These are phyloP conservation scores for Paratinospora sagittata DNA, from an alignment of 164 flowering plant genomes.

Conservation along the genomic window DNA sequence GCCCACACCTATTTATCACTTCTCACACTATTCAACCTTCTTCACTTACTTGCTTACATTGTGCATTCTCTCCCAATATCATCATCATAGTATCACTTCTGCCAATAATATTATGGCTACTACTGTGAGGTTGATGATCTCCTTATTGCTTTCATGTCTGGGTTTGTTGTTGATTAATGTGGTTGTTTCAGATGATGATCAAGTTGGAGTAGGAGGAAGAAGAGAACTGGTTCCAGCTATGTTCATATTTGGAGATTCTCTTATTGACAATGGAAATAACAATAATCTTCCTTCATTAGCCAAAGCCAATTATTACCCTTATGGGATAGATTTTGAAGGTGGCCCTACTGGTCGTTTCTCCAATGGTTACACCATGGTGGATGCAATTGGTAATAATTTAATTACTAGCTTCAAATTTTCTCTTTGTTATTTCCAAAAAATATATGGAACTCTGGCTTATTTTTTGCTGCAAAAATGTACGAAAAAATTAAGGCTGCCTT, in stretches of 20 bases:
- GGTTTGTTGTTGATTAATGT: not conserved
- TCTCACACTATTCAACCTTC: not conserved
- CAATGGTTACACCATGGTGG: conserved; percentile 85
- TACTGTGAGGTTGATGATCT: not conserved
- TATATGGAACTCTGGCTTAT: no score
- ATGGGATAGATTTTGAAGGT: conserved; percentile 77
- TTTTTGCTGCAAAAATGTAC: no score
- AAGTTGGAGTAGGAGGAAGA: conserved; percentile 7
- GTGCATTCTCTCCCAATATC: not conserved
- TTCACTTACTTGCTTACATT: not conserved
- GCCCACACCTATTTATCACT: not conserved
- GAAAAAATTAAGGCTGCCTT: no score
- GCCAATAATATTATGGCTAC: not conserved
- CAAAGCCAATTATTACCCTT: conserved; percentile 83
- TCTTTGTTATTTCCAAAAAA: not conserved
- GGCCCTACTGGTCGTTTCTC: conserved; percentile 92
- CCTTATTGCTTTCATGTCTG: not conserved
- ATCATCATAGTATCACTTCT: not conserved
- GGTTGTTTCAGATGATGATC: not conserved
- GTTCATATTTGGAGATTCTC: conserved; percentile 75
- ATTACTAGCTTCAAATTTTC: not conserved
- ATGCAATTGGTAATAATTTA: conserved; percentile 47
- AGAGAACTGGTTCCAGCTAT: conserved; percentile 58
- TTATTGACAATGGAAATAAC: conserved; percentile 81
- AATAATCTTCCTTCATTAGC: conserved; percentile 76